phyloP scores from a whole-genome alignment of 108 stramenopile species.

The Cylindrotheca closterium region DNA sequence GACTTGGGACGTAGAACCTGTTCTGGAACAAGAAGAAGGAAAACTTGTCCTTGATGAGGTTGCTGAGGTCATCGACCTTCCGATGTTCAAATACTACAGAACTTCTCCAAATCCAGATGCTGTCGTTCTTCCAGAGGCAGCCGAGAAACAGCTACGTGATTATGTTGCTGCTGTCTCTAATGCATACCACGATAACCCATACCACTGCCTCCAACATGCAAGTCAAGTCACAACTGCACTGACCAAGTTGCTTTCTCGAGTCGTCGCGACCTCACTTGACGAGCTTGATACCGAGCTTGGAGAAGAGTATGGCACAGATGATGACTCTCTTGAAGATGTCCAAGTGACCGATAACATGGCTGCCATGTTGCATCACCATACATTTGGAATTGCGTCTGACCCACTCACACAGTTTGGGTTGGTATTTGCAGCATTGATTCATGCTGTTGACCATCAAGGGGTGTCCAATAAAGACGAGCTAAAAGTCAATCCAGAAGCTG shows the following conservation, averaged over 20 bases:
- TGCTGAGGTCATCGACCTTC: constrained; percentile 17
- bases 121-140: constrained; percentile 4
- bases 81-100: constrained; percentile 5
- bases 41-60: constrained; percentile 10
- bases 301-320: not conserved
- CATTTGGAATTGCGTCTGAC: constrained; percentile 68
- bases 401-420: constrained; percentile 55
- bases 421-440: constrained; percentile 42
- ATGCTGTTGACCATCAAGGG: constrained; percentile 42
- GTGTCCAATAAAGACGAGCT: constrained; percentile 30
- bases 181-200: constrained; percentile 18
- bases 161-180: constrained; percentile 14
- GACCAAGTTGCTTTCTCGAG: constrained; percentile 7
- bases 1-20: constrained; percentile 20
- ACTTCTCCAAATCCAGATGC: constrained; percentile 2
- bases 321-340: constrained; percentile 2
- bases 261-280: constrained; percentile 1
- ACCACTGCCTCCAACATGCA: constrained; percentile 12
- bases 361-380: constrained; percentile 30
- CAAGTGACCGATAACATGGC: constrained; percentile 1
- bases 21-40: constrained; percentile 6
- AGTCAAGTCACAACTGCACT: not conserved
- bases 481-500: constrained; percentile 22
- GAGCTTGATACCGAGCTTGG: constrained; percentile 3
- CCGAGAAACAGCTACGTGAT: constrained; percentile 1